Percentiles rank a stretch among this genome's conserved stretches.
Evolutionary conservation across 257 asterid species (phyloP).

Genomic region (Przewalskia tangutica): DNA sequence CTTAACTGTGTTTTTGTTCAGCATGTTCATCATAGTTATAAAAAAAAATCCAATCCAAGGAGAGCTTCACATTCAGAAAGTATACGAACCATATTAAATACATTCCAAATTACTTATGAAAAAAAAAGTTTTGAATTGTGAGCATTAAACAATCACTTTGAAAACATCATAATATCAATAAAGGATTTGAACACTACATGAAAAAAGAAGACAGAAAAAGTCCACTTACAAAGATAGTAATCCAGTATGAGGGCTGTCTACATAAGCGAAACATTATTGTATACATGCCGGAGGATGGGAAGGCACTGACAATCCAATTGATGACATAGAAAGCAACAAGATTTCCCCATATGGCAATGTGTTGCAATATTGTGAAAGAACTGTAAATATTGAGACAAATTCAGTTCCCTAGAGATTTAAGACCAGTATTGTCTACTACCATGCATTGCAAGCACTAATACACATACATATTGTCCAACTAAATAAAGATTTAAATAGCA

Average conservation of each 20-base stretch:
- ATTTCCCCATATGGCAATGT: slow-evolving; percentile 94
- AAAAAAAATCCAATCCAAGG: background rate
- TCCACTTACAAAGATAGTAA: slow-evolving; percentile 65
- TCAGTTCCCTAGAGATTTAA: background rate
- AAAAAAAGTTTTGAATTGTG: background rate
- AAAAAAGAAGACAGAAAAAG: slow-evolving; percentile 5
- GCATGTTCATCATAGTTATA: background rate
- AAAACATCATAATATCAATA: background rate
- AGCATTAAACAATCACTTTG: background rate
- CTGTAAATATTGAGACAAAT: slow-evolving; percentile 30
- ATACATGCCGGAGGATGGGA: slow-evolving; percentile 80
- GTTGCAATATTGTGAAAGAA: slow-evolving; percentile 82
- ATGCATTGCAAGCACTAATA: background rate
- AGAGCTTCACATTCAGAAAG: background rate
- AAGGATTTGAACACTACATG: background rate
- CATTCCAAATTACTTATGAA: background rate
- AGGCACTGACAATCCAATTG: slow-evolving; percentile 83
- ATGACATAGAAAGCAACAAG: slow-evolving; percentile 75
- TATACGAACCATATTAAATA: background rate
- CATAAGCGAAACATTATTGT: slow-evolving; percentile 91
- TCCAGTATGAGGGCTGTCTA: slow-evolving; percentile 88
- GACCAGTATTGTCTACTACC: background rate
- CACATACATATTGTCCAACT: background rate
- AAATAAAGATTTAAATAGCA: background rate
- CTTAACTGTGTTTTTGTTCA: background rate